Base-by-base conservation (phyloP, 75 land plant genomes). In the Picea sitchensis region DNA sequence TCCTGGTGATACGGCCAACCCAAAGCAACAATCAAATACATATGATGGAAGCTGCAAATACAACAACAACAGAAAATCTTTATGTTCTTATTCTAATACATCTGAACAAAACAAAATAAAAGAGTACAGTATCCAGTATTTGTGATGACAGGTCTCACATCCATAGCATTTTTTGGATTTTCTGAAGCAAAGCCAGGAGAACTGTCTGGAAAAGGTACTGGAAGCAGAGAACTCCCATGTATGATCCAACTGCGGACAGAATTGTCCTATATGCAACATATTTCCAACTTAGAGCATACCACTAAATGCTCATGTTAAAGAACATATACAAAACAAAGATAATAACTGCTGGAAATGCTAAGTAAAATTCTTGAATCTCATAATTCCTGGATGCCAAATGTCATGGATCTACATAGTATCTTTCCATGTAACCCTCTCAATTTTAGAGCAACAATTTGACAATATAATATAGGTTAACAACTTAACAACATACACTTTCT, bases 1-100 rank as follows among this genome's bases (percentile, higher is more conserved):
- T 76, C 92, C 90, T 60, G 92, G 88, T 23, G 90, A 86, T 20
- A 88, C n/a, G 3, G 84, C 92, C 58, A 90, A 56, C 26, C 92
- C 92, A 86, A 81, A 84, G 81, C 85, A 90, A 36, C 86, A 86
- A 79, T 82, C 82, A 82, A 73, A 88, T 17, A 75, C 47, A 62
- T 63, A 44, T 14, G 76, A 57, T 76, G 85, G 85, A 62, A 85
- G 76, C 92, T 90, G 86, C 71, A 80, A 59, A 80, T 17, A 58
- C 3, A 67, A 18, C 4, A 14, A 65, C 23, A 47, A 54, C 65
- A 21, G 15, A 26, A 15, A 30, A 21, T 15, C 3, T 54, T 54
- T 17, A 56, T 18, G 54, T 61, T 58, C 56, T 13, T 23, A 54
- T 65, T 17, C 21, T 77, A 44, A 31, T 31, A 6, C 7, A 15